Conservation (phyloP, 73 alveolate genomes). For the Blepharisma stoltei region DNA sequence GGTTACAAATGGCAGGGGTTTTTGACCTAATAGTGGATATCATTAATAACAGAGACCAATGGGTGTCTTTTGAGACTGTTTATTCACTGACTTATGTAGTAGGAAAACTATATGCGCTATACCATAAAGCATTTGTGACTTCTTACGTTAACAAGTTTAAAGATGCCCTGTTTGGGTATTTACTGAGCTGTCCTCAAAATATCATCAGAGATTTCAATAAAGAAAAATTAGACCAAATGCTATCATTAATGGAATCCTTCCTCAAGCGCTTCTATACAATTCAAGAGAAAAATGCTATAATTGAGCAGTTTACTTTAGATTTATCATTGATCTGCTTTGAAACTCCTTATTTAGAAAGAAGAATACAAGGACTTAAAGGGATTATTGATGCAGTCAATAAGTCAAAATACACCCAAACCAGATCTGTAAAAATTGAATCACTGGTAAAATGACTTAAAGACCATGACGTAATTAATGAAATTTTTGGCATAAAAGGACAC, state of each 20-base stretch:
- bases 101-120: conserved; percentile 52
- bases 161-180: conserved; percentile 50
- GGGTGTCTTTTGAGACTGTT: conserved; percentile 52
- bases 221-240: conserved; percentile 64
- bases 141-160: conserved; percentile 45
- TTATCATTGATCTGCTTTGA: conserved; percentile 60
- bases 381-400: conserved; percentile 56
- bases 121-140: conserved; percentile 48
- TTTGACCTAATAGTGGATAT: conserved; percentile 54
- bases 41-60: conserved; percentile 40
- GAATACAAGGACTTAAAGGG: conserved; percentile 74
- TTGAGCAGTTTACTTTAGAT: conserved; percentile 57
- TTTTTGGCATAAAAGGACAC: conserved; percentile 58
- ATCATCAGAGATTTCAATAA: conserved; percentile 61
- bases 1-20: conserved; percentile 59
- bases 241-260: conserved; percentile 38
- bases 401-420: conserved; percentile 38
- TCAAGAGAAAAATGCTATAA: conserved; percentile 46
- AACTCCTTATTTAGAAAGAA: conserved; percentile 70
- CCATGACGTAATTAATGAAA: conserved; percentile 52
- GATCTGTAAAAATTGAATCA: conserved; percentile 22
- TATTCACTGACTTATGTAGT: conserved; percentile 50
- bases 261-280: conserved; percentile 51
- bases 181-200: conserved; percentile 57
- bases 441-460: conserved; percentile 56